A percentile compares a stretch with the other conserved stretches of the same genome.
Conservation (phyloP, 2,329 filamentous ascomycete species). For the Trichoderma pleuroti region DNA sequence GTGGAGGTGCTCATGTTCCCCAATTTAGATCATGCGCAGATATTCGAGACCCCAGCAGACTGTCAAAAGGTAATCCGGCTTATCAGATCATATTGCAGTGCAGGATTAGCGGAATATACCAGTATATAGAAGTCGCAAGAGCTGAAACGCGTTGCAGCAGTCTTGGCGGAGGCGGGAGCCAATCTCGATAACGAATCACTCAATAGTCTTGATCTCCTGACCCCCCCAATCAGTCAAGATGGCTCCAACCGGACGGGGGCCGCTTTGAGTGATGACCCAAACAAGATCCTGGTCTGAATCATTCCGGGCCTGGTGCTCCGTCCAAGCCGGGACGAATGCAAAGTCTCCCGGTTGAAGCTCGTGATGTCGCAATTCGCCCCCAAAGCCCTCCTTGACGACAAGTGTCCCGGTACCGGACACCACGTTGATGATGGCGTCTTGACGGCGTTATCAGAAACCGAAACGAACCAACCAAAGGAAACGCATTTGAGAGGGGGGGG, state of each 20-base stretch:
- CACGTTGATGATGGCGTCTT: conserved; percentile 67
- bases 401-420: conserved; percentile 59
- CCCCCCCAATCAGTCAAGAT: conserved; percentile 62
- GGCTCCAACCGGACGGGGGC: conserved; percentile 57
- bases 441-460: conserved; percentile 4
- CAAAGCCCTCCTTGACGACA: conserved; percentile 54
- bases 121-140: conserved; percentile 5
- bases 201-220: conserved; percentile 32
- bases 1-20: conserved; percentile 60
- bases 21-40: conserved; percentile 61
- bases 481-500: neutral
- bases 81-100: conserved; percentile 28
- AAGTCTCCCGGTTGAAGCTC: conserved; percentile 63
- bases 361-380: conserved; percentile 49
- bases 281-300: conserved; percentile 58
- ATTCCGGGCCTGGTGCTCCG: conserved; percentile 68
- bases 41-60: conserved; percentile 44
- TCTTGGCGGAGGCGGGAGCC: neutral
- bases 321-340: conserved; percentile 65
- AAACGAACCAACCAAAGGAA: conserved; percentile 3
- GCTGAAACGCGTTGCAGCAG: neutral
- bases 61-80: conserved; percentile 31
- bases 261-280: conserved; percentile 64
- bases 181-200: conserved; percentile 14
- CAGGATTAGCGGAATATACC: conserved; percentile 7